Conservation (phyloP, 208 protist genomes). For the Acanthamoeba lenticulata region DNA sequence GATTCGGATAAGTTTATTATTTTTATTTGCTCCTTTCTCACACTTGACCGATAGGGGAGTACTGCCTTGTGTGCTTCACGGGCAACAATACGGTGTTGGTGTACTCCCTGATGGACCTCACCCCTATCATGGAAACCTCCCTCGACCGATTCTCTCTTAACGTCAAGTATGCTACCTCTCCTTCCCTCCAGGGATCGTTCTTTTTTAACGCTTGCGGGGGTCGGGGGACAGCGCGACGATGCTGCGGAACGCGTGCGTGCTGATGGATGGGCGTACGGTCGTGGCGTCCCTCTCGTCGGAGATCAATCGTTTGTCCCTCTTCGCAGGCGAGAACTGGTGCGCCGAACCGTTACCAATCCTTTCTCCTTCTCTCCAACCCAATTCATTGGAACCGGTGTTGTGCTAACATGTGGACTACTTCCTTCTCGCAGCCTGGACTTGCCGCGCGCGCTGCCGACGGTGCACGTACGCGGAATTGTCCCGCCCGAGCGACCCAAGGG, state of each 20-base stretch:
- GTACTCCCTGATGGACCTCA: slow-evolving; percentile 28
- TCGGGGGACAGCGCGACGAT: not conserved
- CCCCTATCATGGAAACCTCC: slow-evolving; percentile 9
- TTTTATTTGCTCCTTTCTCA: not conserved
- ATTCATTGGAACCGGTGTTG: not conserved
- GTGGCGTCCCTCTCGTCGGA: slow-evolving; percentile 10
- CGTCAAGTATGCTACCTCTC: not conserved
- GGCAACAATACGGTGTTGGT: not conserved
- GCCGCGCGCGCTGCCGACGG: not conserved
- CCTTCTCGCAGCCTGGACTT: not conserved
- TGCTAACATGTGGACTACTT: not conserved
- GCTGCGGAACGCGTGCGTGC: slow-evolving; percentile 13
- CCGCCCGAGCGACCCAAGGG: slow-evolving; percentile 18
- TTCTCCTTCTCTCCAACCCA: not conserved
- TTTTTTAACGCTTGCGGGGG: not conserved
- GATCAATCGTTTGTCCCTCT: not conserved
- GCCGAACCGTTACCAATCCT: not conserved
- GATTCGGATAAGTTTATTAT: not conserved
- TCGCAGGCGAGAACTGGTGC: slow-evolving; percentile 8
- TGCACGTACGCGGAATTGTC: slow-evolving; percentile 18
- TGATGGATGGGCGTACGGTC: not conserved
- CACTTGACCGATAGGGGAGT: not conserved
- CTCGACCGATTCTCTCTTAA: not conserved
- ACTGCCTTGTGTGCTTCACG: not conserved
- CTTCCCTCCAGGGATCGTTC: too few relatives aligned